Conservation (phyloP, 2,329 filamentous ascomycete species). For the Verticillium zaregamsianum region DNA sequence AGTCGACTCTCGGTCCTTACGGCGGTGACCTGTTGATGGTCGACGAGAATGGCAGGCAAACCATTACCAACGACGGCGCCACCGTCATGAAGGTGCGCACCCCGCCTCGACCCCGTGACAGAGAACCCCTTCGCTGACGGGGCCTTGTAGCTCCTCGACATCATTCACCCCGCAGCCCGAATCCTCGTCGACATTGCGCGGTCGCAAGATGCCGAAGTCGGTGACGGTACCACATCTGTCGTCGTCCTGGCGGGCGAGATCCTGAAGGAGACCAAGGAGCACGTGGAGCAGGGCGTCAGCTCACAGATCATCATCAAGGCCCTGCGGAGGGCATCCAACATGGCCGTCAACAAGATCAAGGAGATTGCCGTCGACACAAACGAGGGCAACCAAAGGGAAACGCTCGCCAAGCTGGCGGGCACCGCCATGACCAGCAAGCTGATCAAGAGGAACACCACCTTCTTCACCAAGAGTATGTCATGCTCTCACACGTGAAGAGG, state of each 20-base stretch:
- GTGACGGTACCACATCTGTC: conserved; percentile 95
- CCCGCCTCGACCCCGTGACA: conserved; percentile 1
- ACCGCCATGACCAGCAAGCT: conserved; percentile 99
- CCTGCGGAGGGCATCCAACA: conserved; percentile 75
- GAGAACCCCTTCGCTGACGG: neutral
- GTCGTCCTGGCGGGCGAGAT: conserved; percentile 98
- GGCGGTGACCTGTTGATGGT: conserved; percentile 95
- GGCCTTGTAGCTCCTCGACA: conserved; percentile 75
- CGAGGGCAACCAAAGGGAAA: conserved; percentile 81
- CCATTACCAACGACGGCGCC: conserved; percentile 97
- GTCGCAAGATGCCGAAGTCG: conserved; percentile 98
- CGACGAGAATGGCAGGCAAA: conserved; percentile 91
- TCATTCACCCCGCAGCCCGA: conserved; percentile 93
- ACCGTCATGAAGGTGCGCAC: conserved; percentile 89
- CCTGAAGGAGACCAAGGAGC: conserved; percentile 92
- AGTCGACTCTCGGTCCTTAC: conserved; percentile 92
- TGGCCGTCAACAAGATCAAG: conserved; percentile 98
- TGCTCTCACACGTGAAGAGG: neutral
- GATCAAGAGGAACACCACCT: conserved; percentile 93
- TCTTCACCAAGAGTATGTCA: conserved; percentile 89
- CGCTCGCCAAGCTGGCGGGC: conserved; percentile 80
- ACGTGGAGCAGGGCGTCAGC: conserved; percentile 95
- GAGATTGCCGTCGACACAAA: conserved; percentile 88
- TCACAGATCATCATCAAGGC: conserved; percentile 98
- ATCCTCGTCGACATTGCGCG: conserved; percentile 97